Base-by-base conservation (phyloP, 345 rosid species). In the Microthlaspi erraticum region DNA sequence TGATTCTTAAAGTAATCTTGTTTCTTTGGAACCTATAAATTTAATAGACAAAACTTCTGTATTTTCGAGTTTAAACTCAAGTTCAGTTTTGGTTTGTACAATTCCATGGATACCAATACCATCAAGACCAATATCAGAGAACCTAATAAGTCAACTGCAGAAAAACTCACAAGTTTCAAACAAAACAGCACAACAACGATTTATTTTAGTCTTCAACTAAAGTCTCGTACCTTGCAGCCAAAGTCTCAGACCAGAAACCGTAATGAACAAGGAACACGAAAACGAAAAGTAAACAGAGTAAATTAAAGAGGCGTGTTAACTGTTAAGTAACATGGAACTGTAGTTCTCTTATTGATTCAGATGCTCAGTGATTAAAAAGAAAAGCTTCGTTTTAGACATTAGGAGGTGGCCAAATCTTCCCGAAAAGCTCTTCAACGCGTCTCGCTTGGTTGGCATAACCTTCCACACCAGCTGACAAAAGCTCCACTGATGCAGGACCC, bases 381-480 rank as follows among this genome's bases (percentile, higher is more conserved):
- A 19, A 46, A 45, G 12, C 32, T 43, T 16, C 8, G 38, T 50
- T 76, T 83, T 80, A 89, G 51, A 88, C 93, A 71, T 94, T 91
- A 38, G 96, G 99, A 33, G 96, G 97, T 43, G 99, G 99, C 97
- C 97, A 94, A 64, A 94, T 91, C 90, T 94, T 91, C 14, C 85
- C 86, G 3, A 91, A 85, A 18, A 86, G 71, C 76, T 89, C 96
- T 82, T 89, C 95, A 0, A 86, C 88, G 13, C 92, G 89, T 76
- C 76, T 89, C 0, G 85, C 83, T 82, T 94, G 96, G 67, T 80
- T 76, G n/a, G 75, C 77, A 41, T 91, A 86, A 13, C 96, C 95
- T 23, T 91, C 90, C 6, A 91, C 81, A 31, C 99, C 97, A 58
- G 83, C 86, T 57, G 81, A 80, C 62, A 94, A 86, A 37, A 91